Percentiles rank a stretch among this genome's conserved stretches.
Evolutionary conservation across 495 filamentous ascomycete species (phyloP).

Genomic region (Xeromyces bisporus): DNA sequence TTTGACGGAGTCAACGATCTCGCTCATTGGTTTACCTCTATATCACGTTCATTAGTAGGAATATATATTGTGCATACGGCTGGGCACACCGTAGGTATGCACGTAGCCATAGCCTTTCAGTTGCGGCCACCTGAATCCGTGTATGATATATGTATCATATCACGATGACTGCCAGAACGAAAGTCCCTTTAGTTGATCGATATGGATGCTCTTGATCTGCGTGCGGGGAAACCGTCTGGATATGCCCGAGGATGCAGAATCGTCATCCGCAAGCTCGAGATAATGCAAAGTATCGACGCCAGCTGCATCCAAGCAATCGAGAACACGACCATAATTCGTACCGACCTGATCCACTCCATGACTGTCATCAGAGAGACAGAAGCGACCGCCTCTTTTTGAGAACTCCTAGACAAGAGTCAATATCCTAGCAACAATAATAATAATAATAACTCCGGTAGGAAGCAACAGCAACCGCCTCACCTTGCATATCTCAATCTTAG

Average conservation of each 20-base stretch:
- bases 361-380: conserved; percentile 83
- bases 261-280: conserved; percentile 16
- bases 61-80: too few species aligned
- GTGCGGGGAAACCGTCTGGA: conserved; percentile 29
- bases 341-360: conserved; percentile 70
- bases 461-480: conserved; percentile 25
- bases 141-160: too few species aligned
- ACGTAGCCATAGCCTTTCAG: too few species aligned
- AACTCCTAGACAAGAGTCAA: conserved; percentile 31
- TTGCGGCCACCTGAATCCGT: too few species aligned
- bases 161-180: conserved; percentile 17
- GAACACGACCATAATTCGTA: conserved; percentile 43
- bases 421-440: conserved; percentile 1
- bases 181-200: conserved; percentile 14
- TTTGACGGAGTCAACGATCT: too few species aligned
- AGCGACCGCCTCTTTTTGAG: conserved; percentile 48
- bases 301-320: conserved; percentile 36
- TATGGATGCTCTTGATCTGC: conserved; percentile 8
- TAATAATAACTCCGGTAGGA: too few species aligned
- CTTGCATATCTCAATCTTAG: conserved; percentile 59
- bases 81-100: too few species aligned
- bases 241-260: conserved; percentile 7
- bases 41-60: too few species aligned
- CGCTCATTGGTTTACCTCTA: too few species aligned
- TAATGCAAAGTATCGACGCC: conserved; percentile 31